Base-by-base conservation (phyloP, 352 stramenopile genomes). In the Ophiocytium majus region DNA sequence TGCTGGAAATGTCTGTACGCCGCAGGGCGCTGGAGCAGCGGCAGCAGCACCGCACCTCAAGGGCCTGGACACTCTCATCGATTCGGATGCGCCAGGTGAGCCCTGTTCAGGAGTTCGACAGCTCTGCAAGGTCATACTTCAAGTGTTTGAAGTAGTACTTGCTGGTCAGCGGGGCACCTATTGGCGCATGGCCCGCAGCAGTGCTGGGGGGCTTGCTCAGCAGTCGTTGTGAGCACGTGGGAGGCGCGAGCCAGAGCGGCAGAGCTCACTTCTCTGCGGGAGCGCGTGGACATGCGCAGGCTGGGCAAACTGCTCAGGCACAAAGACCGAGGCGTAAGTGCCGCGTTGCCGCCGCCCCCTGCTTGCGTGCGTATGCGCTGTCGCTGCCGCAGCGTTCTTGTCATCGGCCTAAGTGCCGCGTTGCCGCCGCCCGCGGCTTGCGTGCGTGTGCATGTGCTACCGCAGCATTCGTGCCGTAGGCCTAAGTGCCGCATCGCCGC, bases 51-150 rank as follows among this genome's bases (percentile, higher is more conserved):
- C n/a, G n/a, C 66, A 83, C 32, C 0, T 86, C 50, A 83, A 79
- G 32, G 83, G 83, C 17, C 37, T 86, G 33, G 79, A 86, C 76
- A 83, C 63, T 37, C 76, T 86, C 10, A 76, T 86, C 5, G 83
- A 86, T 50, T 63, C 83, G 35, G 31, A 81, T 1, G 83, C 83
- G 19, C 83, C 83, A 57, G 43, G 43, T 57, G 14, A 5, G 43
- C 43, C 43, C n/a, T n/a, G n/a, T n/a, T n/a, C n/a, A n/a, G n/a
- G n/a, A n/a, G n/a, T n/a, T n/a, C n/a, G n/a, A n/a, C n/a, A n/a
- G n/a, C n/a, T n/a, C n/a, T n/a, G 43, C 43, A 57, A 57, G 43
- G n/a, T n/a, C n/a, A n/a, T 57, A 57, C 43, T 57, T 57, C 43
- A 57, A 57, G 43, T 57, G 14, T 14, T 57, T 57, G 43, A 57